These are phyloP conservation scores for Colletotrichum spaethianum DNA, from an alignment of 2,329 filamentous ascomycete species.

Conservation along the genomic window DNA sequence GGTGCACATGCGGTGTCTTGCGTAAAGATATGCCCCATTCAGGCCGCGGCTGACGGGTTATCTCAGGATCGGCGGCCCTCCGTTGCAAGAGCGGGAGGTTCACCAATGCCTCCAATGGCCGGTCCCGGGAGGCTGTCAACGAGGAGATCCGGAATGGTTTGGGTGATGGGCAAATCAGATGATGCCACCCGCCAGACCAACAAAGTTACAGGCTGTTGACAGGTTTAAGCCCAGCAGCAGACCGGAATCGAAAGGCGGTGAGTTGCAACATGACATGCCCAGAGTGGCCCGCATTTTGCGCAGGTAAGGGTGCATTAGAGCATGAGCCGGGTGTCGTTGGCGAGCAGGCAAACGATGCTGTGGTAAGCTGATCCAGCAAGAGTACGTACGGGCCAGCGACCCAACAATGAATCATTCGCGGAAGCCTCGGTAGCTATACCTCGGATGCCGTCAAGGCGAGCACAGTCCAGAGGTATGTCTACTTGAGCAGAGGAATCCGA, in stretches of 20 bases:
- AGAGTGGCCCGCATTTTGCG: background rate
- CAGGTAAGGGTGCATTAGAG: background rate
- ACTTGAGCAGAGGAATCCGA: background rate
- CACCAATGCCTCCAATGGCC: background rate
- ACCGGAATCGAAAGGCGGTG: constrained; percentile 3
- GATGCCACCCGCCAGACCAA: background rate
- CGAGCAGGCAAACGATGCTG: background rate
- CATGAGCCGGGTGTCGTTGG: background rate
- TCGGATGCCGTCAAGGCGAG: background rate
- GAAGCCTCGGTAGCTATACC: background rate
- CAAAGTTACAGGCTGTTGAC: background rate
- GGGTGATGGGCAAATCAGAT: background rate
- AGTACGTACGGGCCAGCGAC: background rate
- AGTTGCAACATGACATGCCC: background rate
- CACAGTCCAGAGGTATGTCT: background rate
- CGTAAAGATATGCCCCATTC: constrained; percentile 14
- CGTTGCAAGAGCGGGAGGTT: background rate
- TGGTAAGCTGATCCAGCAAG: background rate
- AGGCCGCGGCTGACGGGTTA: background rate
- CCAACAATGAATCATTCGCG: background rate
- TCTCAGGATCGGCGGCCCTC: background rate
- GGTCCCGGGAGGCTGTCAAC: background rate
- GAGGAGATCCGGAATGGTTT: background rate
- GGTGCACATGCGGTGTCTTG: background rate
- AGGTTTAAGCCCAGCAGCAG: background rate